phyloP scores from a whole-genome alignment of 345 rosid species.

The Eucalyptus camaldulensis region DNA sequence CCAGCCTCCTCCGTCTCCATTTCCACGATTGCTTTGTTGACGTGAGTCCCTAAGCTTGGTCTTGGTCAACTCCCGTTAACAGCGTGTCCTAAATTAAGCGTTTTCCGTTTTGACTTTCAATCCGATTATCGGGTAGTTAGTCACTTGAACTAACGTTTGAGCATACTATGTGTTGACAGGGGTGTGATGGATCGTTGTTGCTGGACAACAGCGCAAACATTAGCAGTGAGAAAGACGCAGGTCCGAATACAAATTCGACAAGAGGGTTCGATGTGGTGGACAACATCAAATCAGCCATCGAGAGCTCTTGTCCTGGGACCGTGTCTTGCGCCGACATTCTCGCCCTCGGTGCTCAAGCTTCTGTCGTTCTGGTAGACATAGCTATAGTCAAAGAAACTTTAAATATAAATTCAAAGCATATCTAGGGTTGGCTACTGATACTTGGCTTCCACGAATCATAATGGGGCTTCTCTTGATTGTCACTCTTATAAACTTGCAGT shows the following conservation, averaged over 20 bases:
- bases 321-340: slow-evolving; percentile 80
- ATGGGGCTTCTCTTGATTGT: neutral
- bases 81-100: neutral
- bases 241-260: slow-evolving; percentile 34
- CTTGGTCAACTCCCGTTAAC: neutral
- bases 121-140: neutral
- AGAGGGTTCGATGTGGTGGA: slow-evolving; percentile 70
- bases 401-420: neutral
- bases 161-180: slow-evolving; percentile 10
- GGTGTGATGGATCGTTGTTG: slow-evolving; percentile 65
- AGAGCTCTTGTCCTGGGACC: slow-evolving; percentile 51
- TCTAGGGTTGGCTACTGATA: neutral
- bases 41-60: slow-evolving; percentile 7
- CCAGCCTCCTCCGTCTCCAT: slow-evolving; percentile 75
- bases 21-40: slow-evolving; percentile 84
- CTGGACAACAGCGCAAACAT: slow-evolving; percentile 35
- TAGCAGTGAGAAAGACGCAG: slow-evolving; percentile 51
- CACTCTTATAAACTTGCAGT: slow-evolving; percentile 11
- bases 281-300: slow-evolving; percentile 51
- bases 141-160: neutral
- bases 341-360: slow-evolving; percentile 52
- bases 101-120: neutral
- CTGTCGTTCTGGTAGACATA: slow-evolving; percentile 43
- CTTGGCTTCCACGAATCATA: neutral
- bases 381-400: neutral